phyloP scores from a whole-genome alignment of 441 rosid genomes.

The Populus hybrid region DNA sequence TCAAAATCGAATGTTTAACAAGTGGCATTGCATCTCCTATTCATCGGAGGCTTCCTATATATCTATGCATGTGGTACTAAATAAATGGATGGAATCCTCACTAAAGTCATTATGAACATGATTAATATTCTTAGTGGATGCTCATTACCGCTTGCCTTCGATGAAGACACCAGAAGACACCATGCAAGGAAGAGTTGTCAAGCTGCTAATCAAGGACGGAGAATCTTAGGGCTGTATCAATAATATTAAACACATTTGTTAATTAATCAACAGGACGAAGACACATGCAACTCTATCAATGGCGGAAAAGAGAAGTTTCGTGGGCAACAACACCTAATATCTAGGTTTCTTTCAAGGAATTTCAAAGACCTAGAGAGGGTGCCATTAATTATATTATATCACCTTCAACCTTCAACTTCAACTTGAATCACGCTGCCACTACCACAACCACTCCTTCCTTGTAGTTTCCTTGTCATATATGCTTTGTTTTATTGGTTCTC shows the following conservation, averaged over 20 bases:
- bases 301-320: conserved; percentile 21
- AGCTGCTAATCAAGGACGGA: conserved; percentile 2
- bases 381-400: too few relatives aligned
- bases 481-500: neutral
- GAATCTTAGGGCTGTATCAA: conserved; percentile 20
- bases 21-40: too few relatives aligned
- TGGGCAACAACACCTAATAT: neutral
- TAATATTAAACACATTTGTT: neutral
- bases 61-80: too few relatives aligned
- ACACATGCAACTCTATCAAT: neutral
- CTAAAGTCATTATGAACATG: neutral
- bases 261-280: neutral
- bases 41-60: too few relatives aligned
- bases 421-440: too few relatives aligned
- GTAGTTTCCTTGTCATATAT: neutral
- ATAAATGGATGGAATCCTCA: neutral
- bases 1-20: too few relatives aligned
- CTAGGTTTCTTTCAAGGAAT: conserved; percentile 24
- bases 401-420: too few relatives aligned
- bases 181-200: conserved; percentile 2
- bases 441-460: neutral
- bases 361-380: neutral
- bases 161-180: conserved; percentile 10
- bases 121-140: neutral
- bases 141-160: conserved; percentile 9